Evolutionary conservation across 495 filamentous ascomycete genomes (phyloP).

Genomic region (Hypoxylon trugodes): DNA sequence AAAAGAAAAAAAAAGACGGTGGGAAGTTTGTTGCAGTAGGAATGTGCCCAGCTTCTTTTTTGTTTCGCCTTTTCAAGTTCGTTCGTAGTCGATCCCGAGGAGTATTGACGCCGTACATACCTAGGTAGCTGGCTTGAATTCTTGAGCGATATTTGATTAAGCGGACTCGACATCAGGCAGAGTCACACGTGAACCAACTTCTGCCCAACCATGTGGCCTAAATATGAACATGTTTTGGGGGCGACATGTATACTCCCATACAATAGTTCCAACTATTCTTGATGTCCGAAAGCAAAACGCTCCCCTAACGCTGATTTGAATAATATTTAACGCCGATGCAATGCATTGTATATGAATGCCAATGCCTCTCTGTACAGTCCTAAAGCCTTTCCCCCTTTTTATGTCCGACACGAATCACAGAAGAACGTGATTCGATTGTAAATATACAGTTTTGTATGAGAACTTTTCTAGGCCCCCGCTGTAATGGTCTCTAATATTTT

Average conservation of each 20-base stretch:
- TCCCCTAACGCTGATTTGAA: constrained; percentile 21
- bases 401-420: constrained; percentile 1
- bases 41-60: constrained; percentile 2
- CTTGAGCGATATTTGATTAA: background rate
- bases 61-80: background rate
- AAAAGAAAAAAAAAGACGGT: constrained; percentile 7
- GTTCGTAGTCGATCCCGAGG: background rate
- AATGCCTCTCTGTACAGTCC: constrained; percentile 30
- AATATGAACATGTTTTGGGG: constrained; percentile 22
- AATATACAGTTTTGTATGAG: constrained; percentile 24
- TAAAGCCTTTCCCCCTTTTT: constrained; percentile 7
- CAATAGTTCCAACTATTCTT: constrained; percentile 2
- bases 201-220: constrained; percentile 14
- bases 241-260: constrained; percentile 30
- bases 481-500: constrained; percentile 13
- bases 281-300: constrained; percentile 13
- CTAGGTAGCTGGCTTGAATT: background rate
- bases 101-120: background rate
- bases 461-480: constrained; percentile 17
- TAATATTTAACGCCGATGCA: constrained; percentile 36
- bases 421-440: constrained; percentile 11
- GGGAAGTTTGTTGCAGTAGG: background rate
- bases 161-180: background rate
- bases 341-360: constrained; percentile 39
- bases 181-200: constrained; percentile 10